Evolutionary conservation across 129 eudicot species (phyloP).

Genomic region (Pittosporum tobira): DNA sequence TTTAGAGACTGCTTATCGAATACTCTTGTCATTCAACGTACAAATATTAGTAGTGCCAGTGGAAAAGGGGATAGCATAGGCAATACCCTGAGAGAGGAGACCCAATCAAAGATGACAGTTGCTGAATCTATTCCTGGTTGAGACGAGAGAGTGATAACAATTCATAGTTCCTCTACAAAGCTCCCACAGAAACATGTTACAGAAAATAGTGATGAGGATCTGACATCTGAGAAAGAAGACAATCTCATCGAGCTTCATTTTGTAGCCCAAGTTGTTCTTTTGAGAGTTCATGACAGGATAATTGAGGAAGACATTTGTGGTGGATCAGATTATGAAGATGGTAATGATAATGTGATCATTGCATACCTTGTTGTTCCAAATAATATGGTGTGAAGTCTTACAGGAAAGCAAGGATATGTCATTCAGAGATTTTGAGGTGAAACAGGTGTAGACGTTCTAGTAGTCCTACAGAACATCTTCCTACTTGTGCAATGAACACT

Average conservation of each 20-base stretch:
- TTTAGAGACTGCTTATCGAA: conserved; percentile 63
- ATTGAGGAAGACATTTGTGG: conserved; percentile 54
- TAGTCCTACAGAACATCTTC: conserved; percentile 70
- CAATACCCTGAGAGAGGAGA: conserved; percentile 69
- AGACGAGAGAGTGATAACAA: conserved; percentile 57
- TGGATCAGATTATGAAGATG: conserved; percentile 37
- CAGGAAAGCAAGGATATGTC: conserved; percentile 79
- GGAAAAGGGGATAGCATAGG: conserved; percentile 80
- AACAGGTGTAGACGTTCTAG: conserved; percentile 76
- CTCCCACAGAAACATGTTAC: conserved; percentile 18
- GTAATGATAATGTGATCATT: conserved; percentile 29
- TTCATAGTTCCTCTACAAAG: conserved; percentile 52
- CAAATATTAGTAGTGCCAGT: conserved; percentile 71
- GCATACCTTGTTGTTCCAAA: conserved; percentile 80
- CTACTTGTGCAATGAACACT: conserved; percentile 65
- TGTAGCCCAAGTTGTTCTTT: conserved; percentile 77
- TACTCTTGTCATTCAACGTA: conserved; percentile 66
- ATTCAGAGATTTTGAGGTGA: conserved; percentile 70
- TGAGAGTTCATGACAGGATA: conserved; percentile 69
- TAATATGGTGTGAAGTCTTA: conserved; percentile 60
- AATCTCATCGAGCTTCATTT: conserved; percentile 42
- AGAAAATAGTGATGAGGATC: conserved; percentile 6
- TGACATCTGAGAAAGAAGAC: conserved; percentile 25
- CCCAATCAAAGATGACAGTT: conserved; percentile 77
- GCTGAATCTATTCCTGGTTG: conserved; percentile 67